A percentile compares a stretch with the other conserved stretches of the same genome.
These are phyloP conservation scores for Stenocarpella maydis DNA, from an alignment of 2,329 filamentous ascomycete genomes.

Conservation along the genomic window DNA sequence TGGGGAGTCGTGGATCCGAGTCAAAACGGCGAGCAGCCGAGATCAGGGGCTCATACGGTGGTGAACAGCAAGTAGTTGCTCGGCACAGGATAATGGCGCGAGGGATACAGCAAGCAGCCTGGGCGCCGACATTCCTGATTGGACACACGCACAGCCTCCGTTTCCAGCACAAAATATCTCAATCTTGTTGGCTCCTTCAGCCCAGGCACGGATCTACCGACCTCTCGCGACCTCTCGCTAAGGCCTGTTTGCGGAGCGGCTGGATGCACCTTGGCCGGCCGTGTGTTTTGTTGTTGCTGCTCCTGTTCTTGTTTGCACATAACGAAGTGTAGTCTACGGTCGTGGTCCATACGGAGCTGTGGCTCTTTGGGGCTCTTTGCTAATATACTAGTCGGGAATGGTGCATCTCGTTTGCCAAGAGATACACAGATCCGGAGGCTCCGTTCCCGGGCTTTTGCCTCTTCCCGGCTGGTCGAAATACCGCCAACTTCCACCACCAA, in stretches of 20 bases:
- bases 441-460: background rate
- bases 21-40: slow-evolving; percentile 12
- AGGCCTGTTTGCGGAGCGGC: slow-evolving; percentile 13
- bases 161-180: slow-evolving; percentile 19
- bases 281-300: background rate
- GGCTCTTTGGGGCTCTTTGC: background rate
- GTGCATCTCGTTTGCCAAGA: slow-evolving; percentile 12
- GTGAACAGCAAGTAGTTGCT: background rate
- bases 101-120: slow-evolving; percentile 11
- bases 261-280: background rate
- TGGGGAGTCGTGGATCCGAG: background rate
- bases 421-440: slow-evolving; percentile 12
- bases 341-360: background rate
- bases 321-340: background rate
- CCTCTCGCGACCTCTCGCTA: slow-evolving; percentile 11
- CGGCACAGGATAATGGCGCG: slow-evolving; percentile 6
- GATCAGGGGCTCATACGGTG: slow-evolving; percentile 10
- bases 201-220: slow-evolving; percentile 11
- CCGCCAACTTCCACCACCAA: background rate
- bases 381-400: background rate
- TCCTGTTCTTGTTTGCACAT: no score
- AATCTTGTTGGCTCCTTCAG: slow-evolving; percentile 19
- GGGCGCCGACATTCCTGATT: background rate
- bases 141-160: slow-evolving; percentile 13
- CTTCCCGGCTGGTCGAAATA: background rate